phyloP scores from a whole-genome alignment of 257 asterid species.

The Solanum bulbocastanum region DNA sequence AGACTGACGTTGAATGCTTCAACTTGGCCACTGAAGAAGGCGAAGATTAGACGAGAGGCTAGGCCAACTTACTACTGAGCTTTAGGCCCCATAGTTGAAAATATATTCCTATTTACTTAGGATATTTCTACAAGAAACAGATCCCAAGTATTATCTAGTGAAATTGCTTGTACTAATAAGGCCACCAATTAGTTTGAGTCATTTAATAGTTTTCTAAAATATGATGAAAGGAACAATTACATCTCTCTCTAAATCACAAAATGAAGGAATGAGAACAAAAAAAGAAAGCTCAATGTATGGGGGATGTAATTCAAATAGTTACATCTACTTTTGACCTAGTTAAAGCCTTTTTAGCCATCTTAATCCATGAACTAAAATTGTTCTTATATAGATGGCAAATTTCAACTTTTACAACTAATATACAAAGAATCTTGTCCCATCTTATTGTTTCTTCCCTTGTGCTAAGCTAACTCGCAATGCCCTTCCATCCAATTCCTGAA shows the following conservation, averaged over 20 bases:
- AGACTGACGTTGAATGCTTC: no score
- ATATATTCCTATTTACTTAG: neutral
- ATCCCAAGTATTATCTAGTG: neutral
- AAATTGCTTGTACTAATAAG: neutral
- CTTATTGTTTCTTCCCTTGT: conserved; percentile 55
- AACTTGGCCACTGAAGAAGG: neutral
- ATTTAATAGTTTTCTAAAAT: neutral
- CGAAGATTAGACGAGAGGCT: neutral
- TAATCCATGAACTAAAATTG: neutral
- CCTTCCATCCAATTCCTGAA: conserved; percentile 81
- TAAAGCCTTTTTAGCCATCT: neutral
- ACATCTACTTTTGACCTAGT: neutral
- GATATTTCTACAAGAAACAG: neutral
- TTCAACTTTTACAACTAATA: neutral
- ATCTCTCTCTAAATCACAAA: neutral
- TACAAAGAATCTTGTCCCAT: conserved; percentile 2
- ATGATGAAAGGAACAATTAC: neutral
- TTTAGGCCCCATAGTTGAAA: neutral
- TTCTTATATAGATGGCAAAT: neutral
- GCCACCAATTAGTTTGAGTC: neutral
- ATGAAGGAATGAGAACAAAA: neutral
- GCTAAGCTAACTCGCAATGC: conserved; percentile 69
- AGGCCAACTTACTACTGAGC: neutral
- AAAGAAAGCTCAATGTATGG: neutral
- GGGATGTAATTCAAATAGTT: neutral